Evolutionary conservation across 73 alveolate genomes (phyloP), one percentile per base, ranked within the genome.

Genomic region (Paramecium sexaurelia): DNA sequence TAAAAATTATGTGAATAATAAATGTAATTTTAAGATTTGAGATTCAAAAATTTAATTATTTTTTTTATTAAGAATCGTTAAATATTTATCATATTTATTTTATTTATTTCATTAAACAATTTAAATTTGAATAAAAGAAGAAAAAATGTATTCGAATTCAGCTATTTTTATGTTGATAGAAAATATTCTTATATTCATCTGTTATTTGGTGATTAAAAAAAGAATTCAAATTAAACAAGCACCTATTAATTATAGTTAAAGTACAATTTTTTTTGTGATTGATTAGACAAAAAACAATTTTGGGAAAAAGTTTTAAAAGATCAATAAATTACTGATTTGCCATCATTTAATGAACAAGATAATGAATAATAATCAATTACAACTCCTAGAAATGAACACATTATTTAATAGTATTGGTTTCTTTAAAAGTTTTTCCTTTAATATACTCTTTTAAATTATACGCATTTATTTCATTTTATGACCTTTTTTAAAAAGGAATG

Each of bases 361-460:
- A 26, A 61, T 61, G 83, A 61, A 61, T 61, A 61, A 32, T 26
- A 61, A 61, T 61, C 83, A 2, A 29, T 61, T 61, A 26, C 83
- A 8, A 61, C 83, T 11, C 83, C 83, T 26, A 61, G 43, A 29
- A 61, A 61, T 61, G 83, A 61, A 32, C 83, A 61, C 83, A 61
- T 61, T 20, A 61, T 61, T 26, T 61, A 61, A 61, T 61, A 61
- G 26, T 61, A 10, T 24, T 61, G 83, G 83, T 61, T 61, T 24
- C 47, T 61, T 11, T 61, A 61, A 61, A 61, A 61, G 43, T 61
- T 61, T 24, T 61, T 61, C n/a, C 83, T 61, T 19, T 32, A 61
- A 6, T 61, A 61, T 61, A 61, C 83, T 32, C 83, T 61, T 29
- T 29, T 61, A 26, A 61, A 61, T 61, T 61, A 61, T 32, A 61